Base-by-base conservation (phyloP, 2,329 filamentous ascomycete species). In the Cladobotryum protrusum region DNA sequence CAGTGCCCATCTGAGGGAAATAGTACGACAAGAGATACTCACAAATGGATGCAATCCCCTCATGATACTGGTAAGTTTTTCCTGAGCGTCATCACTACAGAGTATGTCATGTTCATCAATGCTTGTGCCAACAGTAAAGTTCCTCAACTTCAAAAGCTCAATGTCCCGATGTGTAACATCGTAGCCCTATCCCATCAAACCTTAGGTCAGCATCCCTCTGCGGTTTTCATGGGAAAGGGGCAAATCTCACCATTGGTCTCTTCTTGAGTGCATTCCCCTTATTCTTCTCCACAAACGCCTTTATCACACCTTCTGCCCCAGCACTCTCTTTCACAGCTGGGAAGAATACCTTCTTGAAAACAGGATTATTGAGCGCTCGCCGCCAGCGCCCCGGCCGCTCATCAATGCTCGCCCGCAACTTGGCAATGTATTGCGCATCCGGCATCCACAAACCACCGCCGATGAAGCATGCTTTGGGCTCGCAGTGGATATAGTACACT, bases 381-480 rank as follows among this genome's bases (percentile, higher is more conserved):
- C 89, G 87, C 70, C 95, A 82, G 49, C 80, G 78, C 43, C 77
- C 72, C 12, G 89, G 85, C 53, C 84, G 79, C 59, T 79, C 77
- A 69, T 95, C 87, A 63, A 96, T 86, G 63, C 85, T 86, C 32
- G 77, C 75, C 51, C 91, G 81, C 64, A 96, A 71, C 54, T 77
- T 76, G 34, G 77, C 77, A 13, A 93, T 71, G n/a, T 82, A 74
- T 4, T 72, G 70, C 2, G 80, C 78, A 47, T 89, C 86, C 2
- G 89, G 88, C 59, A 85, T 80, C 88, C 88, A 96, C 14, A 95
- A 71, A 1, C 91, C 90, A 43, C 88, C 89, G 51, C 87, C 90
- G 39, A 95, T 73, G 58, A 92, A 87, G 62, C 82, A 85, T 45
- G 77, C 72, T 3, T 73, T 74, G 11, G 90, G 89, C 63, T 92